Evolutionary conservation across 495 filamentous ascomycete genomes (phyloP), one percentile per base, ranked within the genome.

Genomic region (Neurospora sublineolata): DNA sequence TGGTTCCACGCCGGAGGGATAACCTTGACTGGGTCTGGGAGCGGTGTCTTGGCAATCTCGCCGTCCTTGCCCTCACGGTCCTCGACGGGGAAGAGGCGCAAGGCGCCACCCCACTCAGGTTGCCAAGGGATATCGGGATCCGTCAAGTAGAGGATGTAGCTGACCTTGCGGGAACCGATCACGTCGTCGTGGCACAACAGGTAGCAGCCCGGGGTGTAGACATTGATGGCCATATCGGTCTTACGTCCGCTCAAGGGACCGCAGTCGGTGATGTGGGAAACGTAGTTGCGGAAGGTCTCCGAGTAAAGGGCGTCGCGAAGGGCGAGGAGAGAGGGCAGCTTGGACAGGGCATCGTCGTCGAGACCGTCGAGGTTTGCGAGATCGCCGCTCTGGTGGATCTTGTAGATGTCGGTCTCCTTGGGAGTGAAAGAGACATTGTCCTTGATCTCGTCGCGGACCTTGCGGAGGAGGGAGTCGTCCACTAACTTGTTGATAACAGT

Each of bases 331-430:
- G 92, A 94, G 0, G 95, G 95, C 41, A 99, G 84, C 70, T 90
- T 91, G 39, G 89, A 87, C 60, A 97, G 84, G 38, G 93, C 92
- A 0, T 90, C 87, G 77, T 93, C 89, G 69, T 96, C 92, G 8
- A 99, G 85, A 5, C 95, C 95, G 81, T 97, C 93, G 58, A 99
- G 89, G 79, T 99, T 99, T 10, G 95, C 96, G 20, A 99, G 86
- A 79, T 99, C 95, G 70, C 95, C 95, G 37, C 94, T 97, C 82
- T 98, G 95, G 85, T 97, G 94, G 79, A 98, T 97, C 81, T 95
- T 97, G 86, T 99, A 99, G 82, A 99, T 98, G 81, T 99, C 96
- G 72, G 95, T 99, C 79, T 99, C 95, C 83, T 99, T 99, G 74
- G 94, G 94, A 67, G 95, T 97, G 83, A 99, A 99, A 77, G 90